A percentile compares a stretch with the other conserved stretches of the same genome.
These are phyloP conservation scores for Metarhizium rileyi DNA, from an alignment of 2,329 filamentous ascomycete species.

Conservation along the genomic window DNA sequence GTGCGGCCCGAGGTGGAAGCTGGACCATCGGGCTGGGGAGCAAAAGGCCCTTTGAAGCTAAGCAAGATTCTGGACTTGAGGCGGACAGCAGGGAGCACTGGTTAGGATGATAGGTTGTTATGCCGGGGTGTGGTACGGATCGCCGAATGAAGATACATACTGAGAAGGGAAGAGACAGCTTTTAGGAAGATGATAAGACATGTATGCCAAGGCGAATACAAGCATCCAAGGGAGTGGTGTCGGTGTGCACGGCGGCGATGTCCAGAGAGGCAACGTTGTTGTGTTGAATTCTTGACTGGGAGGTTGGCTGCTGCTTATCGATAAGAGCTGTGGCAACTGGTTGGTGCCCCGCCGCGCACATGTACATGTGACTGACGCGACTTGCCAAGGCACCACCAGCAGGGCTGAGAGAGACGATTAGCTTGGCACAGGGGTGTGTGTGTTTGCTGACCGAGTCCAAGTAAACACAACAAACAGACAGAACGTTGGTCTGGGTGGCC, in stretches of 20 bases:
- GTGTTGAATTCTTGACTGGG: too few species aligned
- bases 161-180: too few species aligned
- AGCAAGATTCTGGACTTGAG: slow-evolving; percentile 54
- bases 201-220: background rate
- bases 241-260: too few species aligned
- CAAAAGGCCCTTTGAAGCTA: slow-evolving; percentile 61
- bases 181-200: background rate
- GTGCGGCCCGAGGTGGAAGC: slow-evolving; percentile 67
- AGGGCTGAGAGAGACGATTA: too few species aligned
- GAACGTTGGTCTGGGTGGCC: background rate
- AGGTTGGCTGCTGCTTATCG: background rate
- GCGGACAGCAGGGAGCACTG: slow-evolving; percentile 11
- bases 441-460: background rate
- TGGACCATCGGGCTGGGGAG: slow-evolving; percentile 73
- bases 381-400: too few species aligned
- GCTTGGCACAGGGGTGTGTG: background rate
- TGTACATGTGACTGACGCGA: too few species aligned
- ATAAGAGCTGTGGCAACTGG: background rate
- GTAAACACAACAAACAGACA: slow-evolving; percentile 7
- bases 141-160: background rate
- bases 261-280: too few species aligned
- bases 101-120: background rate
- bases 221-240: background rate
- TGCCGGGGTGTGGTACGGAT: background rate
- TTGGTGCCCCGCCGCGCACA: too few species aligned